Percentiles rank a stretch among this genome's conserved stretches.
Evolutionary conservation across 345 rosid species (phyloP).

Genomic region (Populus euphratica): DNA sequence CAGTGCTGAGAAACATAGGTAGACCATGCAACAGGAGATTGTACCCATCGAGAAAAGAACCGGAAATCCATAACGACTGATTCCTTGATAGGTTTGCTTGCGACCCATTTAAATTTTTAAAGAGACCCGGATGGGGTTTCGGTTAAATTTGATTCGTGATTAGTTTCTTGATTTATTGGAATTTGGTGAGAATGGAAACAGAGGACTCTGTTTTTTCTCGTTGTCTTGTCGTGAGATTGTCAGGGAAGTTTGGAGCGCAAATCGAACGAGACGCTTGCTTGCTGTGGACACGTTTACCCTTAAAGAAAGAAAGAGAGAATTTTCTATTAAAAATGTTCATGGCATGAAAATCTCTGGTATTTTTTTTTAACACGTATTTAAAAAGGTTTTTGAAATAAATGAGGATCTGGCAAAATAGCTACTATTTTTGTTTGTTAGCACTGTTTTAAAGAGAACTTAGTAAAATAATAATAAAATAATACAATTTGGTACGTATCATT

Average conservation of each 20-base stretch:
- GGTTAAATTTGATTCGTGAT: neutral
- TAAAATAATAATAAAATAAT: too few relatives aligned
- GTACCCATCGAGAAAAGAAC: conserved; percentile 24
- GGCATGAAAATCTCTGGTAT: too few relatives aligned
- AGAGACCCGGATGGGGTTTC: neutral
- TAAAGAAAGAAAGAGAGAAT: too few relatives aligned
- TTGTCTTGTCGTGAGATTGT: neutral
- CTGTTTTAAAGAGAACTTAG: too few relatives aligned
- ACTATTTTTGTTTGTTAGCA: too few relatives aligned
- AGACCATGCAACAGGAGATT: conserved; percentile 28
- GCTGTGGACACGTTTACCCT: too few relatives aligned
- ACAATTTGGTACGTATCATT: too few relatives aligned
- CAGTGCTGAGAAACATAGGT: conserved; percentile 20
- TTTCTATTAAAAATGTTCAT: too few relatives aligned
- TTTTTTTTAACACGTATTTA: too few relatives aligned
- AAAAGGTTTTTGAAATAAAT: too few relatives aligned
- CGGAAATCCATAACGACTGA: conserved; percentile 23
- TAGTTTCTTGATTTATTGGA: neutral
- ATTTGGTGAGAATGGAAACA: neutral
- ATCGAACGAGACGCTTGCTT: too few relatives aligned
- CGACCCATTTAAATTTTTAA: conserved; percentile 25
- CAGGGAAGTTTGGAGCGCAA: neutral
- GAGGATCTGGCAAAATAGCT: too few relatives aligned
- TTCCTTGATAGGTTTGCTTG: conserved; percentile 19
- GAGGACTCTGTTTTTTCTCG: neutral